phyloP scores from a whole-genome alignment of 1,284 basidiomycete species.

The Cutaneotrichosporon cutaneum region DNA sequence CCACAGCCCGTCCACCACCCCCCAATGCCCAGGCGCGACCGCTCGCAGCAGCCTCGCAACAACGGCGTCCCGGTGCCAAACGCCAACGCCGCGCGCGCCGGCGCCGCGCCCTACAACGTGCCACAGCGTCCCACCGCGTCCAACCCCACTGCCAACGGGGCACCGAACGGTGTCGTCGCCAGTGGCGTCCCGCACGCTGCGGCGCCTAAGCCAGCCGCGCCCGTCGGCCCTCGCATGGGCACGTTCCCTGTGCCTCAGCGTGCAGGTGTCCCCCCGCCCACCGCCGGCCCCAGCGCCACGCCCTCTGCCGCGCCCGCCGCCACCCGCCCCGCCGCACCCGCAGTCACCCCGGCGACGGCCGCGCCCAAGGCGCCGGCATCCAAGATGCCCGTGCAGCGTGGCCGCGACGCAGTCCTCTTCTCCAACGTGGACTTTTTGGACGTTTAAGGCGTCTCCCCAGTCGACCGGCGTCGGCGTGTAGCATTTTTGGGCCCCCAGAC shows the following conservation, averaged over 20 bases:
- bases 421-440: slow-evolving; percentile 31
- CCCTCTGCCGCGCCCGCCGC: no score
- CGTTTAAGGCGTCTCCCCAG: slow-evolving; percentile 14
- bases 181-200: background rate
- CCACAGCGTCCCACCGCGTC: slow-evolving; percentile 14
- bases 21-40: slow-evolving; percentile 28
- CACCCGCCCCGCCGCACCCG: slow-evolving; percentile 23
- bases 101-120: slow-evolving; percentile 31
- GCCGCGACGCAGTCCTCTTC: slow-evolving; percentile 46
- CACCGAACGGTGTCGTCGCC: background rate
- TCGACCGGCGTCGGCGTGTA: slow-evolving; percentile 7
- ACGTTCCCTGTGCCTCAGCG: slow-evolving; percentile 28
- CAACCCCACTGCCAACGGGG: background rate
- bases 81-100: slow-evolving; percentile 6
- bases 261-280: background rate
- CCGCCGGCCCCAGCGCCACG: background rate
- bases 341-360: slow-evolving; percentile 2
- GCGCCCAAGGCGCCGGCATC: background rate
- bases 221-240: slow-evolving; percentile 24
- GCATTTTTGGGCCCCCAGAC: slow-evolving; percentile 1
- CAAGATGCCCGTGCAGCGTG: slow-evolving; percentile 35
- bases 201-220: background rate
- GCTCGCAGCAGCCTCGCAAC: slow-evolving; percentile 15
- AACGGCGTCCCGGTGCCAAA: slow-evolving; percentile 8
- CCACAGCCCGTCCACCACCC: slow-evolving; percentile 45